Evolutionary conservation across 2,329 filamentous ascomycete species (phyloP), one percentile per base, ranked within the genome.

Genomic region (Paecilomyces fulvus): DNA sequence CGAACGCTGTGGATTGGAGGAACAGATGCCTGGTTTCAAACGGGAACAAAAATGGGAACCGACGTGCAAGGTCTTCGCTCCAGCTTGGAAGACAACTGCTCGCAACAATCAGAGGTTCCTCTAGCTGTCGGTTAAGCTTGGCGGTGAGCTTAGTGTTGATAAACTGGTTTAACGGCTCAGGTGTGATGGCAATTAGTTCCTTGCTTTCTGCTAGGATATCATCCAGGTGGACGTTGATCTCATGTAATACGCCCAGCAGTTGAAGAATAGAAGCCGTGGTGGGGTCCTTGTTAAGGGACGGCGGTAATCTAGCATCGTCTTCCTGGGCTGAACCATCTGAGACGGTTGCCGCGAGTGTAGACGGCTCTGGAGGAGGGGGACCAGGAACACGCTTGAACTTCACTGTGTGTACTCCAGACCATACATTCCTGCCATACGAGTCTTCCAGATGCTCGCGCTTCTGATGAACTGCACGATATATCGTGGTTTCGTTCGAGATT

Each of bases 91-190:
- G 79, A 70, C 94, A 99, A 67, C 92, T 95, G 75, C 94, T 97
- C 3, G 94, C 94, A 53, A 99, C 94, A 61, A 99, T 95, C 60
- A 99, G 77, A 9, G 94, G 94, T 74, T 99, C 95, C 69, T 99
- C 94, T 11, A 99, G 78, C 71, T 99, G 95, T 28, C 94, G 87
- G 68, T 99, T 99, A 56, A 99, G 82, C 76, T 99, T 99, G 1
- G 94, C 95, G 0, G 94, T 99, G 37, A 99, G 82, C 72, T 99
- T 99, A 0, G 94, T 96, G 69, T 99, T 99, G 74, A 99, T 94
- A 65, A 99, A 99, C 64, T 97, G 92, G 2, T 92, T 87, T 51
- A 95, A 74, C 0, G 92, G 89, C 72, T 97, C 92, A 1, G 86
- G 81, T 52, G 89, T 89, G 28, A 95, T 77, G 59, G 84, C 85